A percentile compares a stretch with the other conserved stretches of the same genome.
phyloP scores from a whole-genome alignment of 1,284 basidiomycete species.

The Kwoniella shivajii region DNA sequence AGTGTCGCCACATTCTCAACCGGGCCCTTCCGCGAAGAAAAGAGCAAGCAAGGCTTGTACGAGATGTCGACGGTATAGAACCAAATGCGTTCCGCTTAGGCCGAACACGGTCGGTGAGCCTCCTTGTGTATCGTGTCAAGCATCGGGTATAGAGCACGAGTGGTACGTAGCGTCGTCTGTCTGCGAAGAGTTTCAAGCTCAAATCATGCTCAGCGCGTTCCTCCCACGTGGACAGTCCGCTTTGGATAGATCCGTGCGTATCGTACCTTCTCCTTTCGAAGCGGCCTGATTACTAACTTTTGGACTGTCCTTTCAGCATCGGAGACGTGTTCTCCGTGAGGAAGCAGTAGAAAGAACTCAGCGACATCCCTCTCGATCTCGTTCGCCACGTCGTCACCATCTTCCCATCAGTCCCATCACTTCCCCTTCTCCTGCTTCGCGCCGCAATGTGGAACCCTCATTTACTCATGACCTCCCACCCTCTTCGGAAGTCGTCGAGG shows the following conservation, averaged over 20 bases:
- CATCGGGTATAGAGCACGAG: conserved; percentile 1
- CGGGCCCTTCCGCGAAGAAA: not conserved
- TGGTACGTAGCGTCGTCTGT: conserved; percentile 5
- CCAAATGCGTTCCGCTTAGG: conserved; percentile 13
- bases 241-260: conserved; percentile 4
- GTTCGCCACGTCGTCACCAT: not conserved
- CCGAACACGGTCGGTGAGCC: not conserved
- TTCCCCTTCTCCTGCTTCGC: not conserved
- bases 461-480: conserved; percentile 5
- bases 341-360: not conserved
- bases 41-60: conserved; percentile 15
- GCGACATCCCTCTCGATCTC: not conserved
- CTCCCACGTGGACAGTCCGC: conserved; percentile 12
- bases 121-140: conserved; percentile 6
- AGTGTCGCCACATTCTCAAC: not conserved
- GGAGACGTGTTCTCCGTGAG: not conserved
- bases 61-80: conserved; percentile 12
- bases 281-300: not conserved
- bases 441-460: not conserved
- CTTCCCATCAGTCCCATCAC: conserved; percentile 1
- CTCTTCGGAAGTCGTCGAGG: conserved; percentile 10
- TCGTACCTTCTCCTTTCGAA: not conserved
- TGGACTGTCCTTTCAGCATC: not conserved
- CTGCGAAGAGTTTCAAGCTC: not conserved
- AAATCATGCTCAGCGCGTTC: not conserved